Conservation (phyloP, 192 early-diverging fungal species). For the Radiomyces spectabilis region DNA sequence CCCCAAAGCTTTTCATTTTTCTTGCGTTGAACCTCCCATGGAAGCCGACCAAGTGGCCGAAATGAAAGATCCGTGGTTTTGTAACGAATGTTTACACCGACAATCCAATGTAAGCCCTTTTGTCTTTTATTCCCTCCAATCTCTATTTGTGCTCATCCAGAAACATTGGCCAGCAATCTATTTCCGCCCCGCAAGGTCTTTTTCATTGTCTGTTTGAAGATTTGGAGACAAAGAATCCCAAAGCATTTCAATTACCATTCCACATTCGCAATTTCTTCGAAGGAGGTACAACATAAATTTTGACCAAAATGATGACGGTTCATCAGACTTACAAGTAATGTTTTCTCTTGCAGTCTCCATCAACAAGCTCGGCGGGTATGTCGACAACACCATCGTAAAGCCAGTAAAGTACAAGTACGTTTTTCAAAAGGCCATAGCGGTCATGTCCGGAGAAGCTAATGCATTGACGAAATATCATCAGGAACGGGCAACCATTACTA, state of each 20-base stretch:
- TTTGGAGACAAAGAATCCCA: conserved; percentile 32
- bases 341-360: conserved; percentile 21
- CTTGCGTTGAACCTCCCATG: conserved; percentile 34
- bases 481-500: conserved; percentile 16
- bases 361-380: conserved; percentile 36
- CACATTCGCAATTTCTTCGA: conserved; percentile 24
- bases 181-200: not conserved
- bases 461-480: too few species aligned
- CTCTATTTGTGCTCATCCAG: too few species aligned
- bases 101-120: not conserved
- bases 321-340: not conserved
- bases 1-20: conserved; percentile 37
- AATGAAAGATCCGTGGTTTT: conserved; percentile 30
- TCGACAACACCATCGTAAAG: conserved; percentile 29
- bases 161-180: not conserved
- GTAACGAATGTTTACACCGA: conserved; percentile 23
- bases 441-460: too few species aligned
- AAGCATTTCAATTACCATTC: conserved; percentile 27
- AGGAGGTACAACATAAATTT: conserved; percentile 24
- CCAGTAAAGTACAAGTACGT: conserved; percentile 9
- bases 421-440: not conserved
- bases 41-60: conserved; percentile 23
- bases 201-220: conserved; percentile 35
- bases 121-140: not conserved
- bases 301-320: not conserved